Percentiles rank a stretch among this genome's conserved stretches.
These are phyloP conservation scores for Penicillium silybi DNA, from an alignment of 495 filamentous ascomycete genomes.

Conservation along the genomic window DNA sequence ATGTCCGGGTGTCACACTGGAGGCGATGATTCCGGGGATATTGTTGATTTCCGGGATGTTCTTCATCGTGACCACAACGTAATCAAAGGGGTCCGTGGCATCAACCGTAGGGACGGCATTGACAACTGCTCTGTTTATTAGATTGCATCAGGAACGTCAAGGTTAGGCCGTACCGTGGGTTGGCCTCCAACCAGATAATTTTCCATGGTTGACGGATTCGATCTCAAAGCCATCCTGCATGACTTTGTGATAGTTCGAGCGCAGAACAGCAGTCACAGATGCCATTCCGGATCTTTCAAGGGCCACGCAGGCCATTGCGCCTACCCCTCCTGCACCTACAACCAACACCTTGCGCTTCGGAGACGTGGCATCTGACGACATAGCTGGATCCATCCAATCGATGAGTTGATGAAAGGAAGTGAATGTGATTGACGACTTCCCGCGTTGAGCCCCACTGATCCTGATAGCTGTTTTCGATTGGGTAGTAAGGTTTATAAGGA, in stretches of 20 bases:
- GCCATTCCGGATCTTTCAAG: constrained; percentile 36
- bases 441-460: too few species aligned
- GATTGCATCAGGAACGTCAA: not conserved
- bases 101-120: constrained; percentile 4
- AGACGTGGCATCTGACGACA: not conserved
- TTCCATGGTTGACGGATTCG: constrained; percentile 34
- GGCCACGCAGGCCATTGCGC: constrained; percentile 45
- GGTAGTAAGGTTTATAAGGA: not conserved
- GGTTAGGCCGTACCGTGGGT: constrained; percentile 11
- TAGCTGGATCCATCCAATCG: too few species aligned
- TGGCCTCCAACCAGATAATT: constrained; percentile 18
- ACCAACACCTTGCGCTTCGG: constrained; percentile 34
- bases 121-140: constrained; percentile 3
- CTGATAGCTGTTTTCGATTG: not conserved
- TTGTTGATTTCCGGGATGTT: constrained; percentile 39
- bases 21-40: constrained; percentile 62
- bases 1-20: constrained; percentile 57
- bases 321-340: constrained; percentile 49
- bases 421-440: not conserved
- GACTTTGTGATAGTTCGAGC: constrained; percentile 50
- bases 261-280: constrained; percentile 44
- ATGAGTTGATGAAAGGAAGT: too few species aligned
- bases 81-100: constrained; percentile 32
- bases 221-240: constrained; percentile 44
- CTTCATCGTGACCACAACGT: constrained; percentile 42